Base-by-base conservation (phyloP, 768 basidiomycete genomes). In the Phylloporus sp. region DNA sequence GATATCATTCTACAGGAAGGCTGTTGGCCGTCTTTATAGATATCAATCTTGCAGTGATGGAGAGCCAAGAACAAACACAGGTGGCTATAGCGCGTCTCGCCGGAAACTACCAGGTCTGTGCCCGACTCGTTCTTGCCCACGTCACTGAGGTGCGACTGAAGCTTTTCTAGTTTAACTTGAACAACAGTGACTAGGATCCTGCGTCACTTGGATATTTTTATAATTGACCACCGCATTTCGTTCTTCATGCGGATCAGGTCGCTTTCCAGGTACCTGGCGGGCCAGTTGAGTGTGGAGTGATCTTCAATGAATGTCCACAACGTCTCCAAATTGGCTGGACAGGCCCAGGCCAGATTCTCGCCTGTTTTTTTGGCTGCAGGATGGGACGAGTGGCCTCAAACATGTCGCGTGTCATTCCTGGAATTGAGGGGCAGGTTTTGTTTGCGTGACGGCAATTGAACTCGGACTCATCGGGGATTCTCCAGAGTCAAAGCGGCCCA, bases 171-270 rank as follows among this genome's bases (percentile, higher is more conserved):
- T 47, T 39, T 27, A 18, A 45, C 47, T 26, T 24, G 41, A 32
- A 32, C 38, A 36, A 31, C 36, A 35, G 35, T 41, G 39, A 52
- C 49, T 47, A 52, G 35, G 42, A 50, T 56, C 45, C 31, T 48
- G 26, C 24, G 18, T 40, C 22, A 28, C 50, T 34, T 26, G 47
- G 32, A 45, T 20, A 24, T 43, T 45, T 41, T 24, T 47, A 36
- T 35, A 20, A 52, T 45, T 40, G 28, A 47, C 40, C 46, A 23
- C 16, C 29, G 38, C 27, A 40, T 47, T 52, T 31, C 48, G 31
- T 54, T 26, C 40, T 52, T 53, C 50, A 41, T 64, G 58, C 56
- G 64, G 59, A 64, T 59, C 64, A 56, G 52, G 56, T 55, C 61
- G 41, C 31, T 38, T 20, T 23, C 39, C 44, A 54, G 54, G 49